Percentiles rank a stretch among this genome's conserved stretches.
Conservation (phyloP, 2,329 filamentous ascomycete species). For the Ophiostoma piceae region DNA sequence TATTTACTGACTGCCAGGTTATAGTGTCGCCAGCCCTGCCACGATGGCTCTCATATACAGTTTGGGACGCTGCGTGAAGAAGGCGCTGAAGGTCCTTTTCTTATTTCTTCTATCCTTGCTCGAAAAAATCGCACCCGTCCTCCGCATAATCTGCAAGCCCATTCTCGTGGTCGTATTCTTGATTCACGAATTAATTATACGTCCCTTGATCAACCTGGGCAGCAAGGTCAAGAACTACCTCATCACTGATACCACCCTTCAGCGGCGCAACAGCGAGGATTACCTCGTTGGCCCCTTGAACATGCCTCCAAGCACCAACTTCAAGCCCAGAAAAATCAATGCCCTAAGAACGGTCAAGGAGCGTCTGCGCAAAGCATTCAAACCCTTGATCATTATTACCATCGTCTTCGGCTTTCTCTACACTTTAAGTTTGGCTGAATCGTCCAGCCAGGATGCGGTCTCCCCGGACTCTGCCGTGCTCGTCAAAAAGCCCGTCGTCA, state of each 20-base stretch:
- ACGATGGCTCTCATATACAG: background rate
- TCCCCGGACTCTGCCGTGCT: background rate
- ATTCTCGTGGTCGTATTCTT: background rate
- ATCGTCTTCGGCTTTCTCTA: background rate
- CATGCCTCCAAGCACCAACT: background rate
- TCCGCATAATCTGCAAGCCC: background rate
- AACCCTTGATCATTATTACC: background rate
- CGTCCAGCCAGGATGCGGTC: background rate
- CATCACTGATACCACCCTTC: background rate
- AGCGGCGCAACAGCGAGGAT: background rate
- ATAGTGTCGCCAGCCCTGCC: background rate
- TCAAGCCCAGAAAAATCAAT: background rate
- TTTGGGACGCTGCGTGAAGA: background rate
- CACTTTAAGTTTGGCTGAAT: background rate
- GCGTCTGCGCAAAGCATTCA: background rate
- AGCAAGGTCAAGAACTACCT: background rate
- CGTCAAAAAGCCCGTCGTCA: too few species aligned
- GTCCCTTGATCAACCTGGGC: background rate
- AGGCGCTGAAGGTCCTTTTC: background rate
- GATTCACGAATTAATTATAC: background rate
- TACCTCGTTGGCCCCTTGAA: background rate
- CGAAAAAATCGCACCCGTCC: background rate
- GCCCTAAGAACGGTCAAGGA: background rate
- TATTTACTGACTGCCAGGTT: background rate
- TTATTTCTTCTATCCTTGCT: background rate